Evolutionary conservation across 164 flowering plant species (phyloP).

Genomic region (Taxillus chinensis): DNA sequence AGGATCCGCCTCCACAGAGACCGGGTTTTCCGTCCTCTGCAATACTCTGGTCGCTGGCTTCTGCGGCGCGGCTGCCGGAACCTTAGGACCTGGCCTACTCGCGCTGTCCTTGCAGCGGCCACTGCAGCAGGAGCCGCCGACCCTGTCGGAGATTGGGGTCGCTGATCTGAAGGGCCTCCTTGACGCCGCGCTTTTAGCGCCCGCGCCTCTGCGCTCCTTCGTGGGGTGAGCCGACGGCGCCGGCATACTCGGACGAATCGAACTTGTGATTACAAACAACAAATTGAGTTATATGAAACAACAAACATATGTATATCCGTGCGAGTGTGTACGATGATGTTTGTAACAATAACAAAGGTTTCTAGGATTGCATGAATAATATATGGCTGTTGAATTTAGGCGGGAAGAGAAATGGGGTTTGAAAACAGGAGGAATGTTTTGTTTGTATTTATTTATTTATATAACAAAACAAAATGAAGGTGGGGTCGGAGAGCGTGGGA

Average conservation of each 20-base stretch:
- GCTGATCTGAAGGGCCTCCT: slow-evolving; percentile 26
- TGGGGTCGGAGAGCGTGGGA: too few relatives aligned
- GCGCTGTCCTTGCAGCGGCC: slow-evolving; percentile 44
- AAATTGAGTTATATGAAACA: too few relatives aligned
- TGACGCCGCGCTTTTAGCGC: slow-evolving; percentile 19
- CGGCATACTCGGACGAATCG: slow-evolving; percentile 21
- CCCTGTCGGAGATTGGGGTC: slow-evolving; percentile 31
- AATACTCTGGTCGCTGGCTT: slow-evolving; percentile 39
- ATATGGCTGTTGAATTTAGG: too few relatives aligned
- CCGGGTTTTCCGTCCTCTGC: slow-evolving; percentile 37
- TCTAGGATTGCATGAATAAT: too few relatives aligned
- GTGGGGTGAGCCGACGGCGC: slow-evolving; percentile 36
- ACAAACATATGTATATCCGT: too few relatives aligned
- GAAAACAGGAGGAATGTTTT: too few relatives aligned
- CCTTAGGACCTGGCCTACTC: slow-evolving; percentile 20
- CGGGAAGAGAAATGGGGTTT: too few relatives aligned
- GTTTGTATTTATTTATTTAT: too few relatives aligned
- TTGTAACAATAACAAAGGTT: too few relatives aligned
- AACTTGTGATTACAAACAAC: background rate
- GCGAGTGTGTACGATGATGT: too few relatives aligned
- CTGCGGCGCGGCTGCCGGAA: slow-evolving; percentile 17
- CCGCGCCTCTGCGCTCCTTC: slow-evolving; percentile 36
- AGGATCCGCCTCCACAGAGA: slow-evolving; percentile 13
- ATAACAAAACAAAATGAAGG: too few relatives aligned
- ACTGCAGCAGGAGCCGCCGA: background rate